Evolutionary conservation across 1,284 basidiomycete genomes (phyloP).

Genomic region (Microbotryum lychnidis-dioicae): DNA sequence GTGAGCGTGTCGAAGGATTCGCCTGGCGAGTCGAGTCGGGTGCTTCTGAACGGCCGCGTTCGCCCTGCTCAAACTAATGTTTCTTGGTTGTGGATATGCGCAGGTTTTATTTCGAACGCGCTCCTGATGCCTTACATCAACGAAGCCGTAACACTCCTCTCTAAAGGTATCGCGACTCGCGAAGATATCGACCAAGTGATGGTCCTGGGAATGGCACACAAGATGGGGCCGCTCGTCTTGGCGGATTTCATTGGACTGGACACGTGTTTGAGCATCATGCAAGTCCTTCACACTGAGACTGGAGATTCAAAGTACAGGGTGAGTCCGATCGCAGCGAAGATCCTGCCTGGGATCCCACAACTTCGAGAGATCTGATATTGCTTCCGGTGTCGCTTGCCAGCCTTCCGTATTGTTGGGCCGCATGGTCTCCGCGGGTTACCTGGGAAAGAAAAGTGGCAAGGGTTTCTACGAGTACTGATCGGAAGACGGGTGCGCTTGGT

Average conservation of each 20-base stretch:
- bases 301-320: too few relatives aligned
- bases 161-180: conserved; percentile 80
- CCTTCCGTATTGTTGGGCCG: conserved; percentile 79
- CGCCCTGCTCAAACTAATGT: too few relatives aligned
- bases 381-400: conserved; percentile 41
- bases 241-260: conserved; percentile 37
- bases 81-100: conserved; percentile 38
- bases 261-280: conserved; percentile 72
- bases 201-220: conserved; percentile 87
- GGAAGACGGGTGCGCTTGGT: too few relatives aligned
- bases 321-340: too few relatives aligned
- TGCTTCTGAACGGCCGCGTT: neutral
- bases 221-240: conserved; percentile 60
- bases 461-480: conserved; percentile 56
- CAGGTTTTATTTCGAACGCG: conserved; percentile 65
- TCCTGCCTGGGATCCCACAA: too few relatives aligned
- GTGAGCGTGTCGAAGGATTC: conserved; percentile 80
- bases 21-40: conserved; percentile 50
- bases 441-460: conserved; percentile 74
- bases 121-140: conserved; percentile 88
- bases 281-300: conserved; percentile 51
- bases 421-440: conserved; percentile 95
- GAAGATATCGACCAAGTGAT: conserved; percentile 95
- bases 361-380: too few relatives aligned
- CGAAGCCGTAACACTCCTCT: conserved; percentile 83